phyloP scores from a whole-genome alignment of 805 yeast genomes.

The Scheffersomyces ergatensis region DNA sequence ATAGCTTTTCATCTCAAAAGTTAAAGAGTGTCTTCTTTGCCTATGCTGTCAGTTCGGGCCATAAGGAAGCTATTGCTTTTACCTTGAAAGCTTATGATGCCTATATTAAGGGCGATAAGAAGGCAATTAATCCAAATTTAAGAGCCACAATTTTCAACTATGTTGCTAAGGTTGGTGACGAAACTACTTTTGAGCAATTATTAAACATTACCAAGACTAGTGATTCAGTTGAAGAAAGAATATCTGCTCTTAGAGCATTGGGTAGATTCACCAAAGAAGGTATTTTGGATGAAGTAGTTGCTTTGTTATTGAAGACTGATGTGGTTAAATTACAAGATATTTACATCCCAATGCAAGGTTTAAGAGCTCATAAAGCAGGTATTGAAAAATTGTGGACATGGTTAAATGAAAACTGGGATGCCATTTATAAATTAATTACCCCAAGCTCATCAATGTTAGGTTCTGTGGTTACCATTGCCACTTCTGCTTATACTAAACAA shows the following conservation, averaged over 20 bases:
- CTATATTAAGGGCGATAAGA: slow-evolving; percentile 59
- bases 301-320: slow-evolving; percentile 53
- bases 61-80: slow-evolving; percentile 44
- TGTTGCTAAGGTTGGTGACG: slow-evolving; percentile 67
- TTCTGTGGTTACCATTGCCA: slow-evolving; percentile 60
- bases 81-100: slow-evolving; percentile 50
- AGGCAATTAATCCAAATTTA: slow-evolving; percentile 72
- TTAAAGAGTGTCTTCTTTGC: slow-evolving; percentile 64
- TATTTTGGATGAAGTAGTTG: slow-evolving; percentile 55
- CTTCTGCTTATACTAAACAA: slow-evolving; percentile 58
- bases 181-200: slow-evolving; percentile 60
- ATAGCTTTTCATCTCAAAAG: slow-evolving; percentile 60
- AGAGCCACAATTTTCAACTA: slow-evolving; percentile 62
- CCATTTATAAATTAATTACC: slow-evolving; percentile 64
- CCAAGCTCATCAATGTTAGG: slow-evolving; percentile 81
- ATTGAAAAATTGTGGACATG: slow-evolving; percentile 70
- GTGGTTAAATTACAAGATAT: slow-evolving; percentile 68
- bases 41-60: slow-evolving; percentile 55
- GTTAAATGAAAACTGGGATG: slow-evolving; percentile 73
- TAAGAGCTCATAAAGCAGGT: slow-evolving; percentile 64
- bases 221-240: slow-evolving; percentile 60
- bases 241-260: slow-evolving; percentile 64
- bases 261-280: slow-evolving; percentile 59
- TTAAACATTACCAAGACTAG: slow-evolving; percentile 61
- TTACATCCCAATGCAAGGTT: slow-evolving; percentile 73